Conservation (phyloP, 495 filamentous ascomycete genomes). For the Ascobolus immersus region DNA sequence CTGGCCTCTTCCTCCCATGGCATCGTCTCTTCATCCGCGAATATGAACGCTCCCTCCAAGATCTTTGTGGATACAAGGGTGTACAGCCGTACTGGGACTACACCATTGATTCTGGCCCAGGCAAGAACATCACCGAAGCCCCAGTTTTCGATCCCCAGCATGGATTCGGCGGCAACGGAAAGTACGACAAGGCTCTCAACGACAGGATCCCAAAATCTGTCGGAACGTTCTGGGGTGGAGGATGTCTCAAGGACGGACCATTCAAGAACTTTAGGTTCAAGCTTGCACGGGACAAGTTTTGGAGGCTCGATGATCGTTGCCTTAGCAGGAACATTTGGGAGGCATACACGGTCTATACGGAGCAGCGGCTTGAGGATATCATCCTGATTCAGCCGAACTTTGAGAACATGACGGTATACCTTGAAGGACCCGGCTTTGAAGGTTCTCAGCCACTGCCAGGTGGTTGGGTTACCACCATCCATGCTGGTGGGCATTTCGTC, state of each 20-base stretch:
- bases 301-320: conserved; percentile 5
- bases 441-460: too few relatives aligned
- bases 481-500: too few relatives aligned
- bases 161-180: conserved; percentile 23
- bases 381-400: too few relatives aligned
- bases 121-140: conserved; percentile 11
- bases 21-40: conserved; percentile 16
- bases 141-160: conserved; percentile 16
- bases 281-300: conserved; percentile 1
- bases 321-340: conserved; percentile 8
- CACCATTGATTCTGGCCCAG: conserved; percentile 14
- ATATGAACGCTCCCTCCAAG: conserved; percentile 40
- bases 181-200: conserved; percentile 2
- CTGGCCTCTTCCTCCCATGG: conserved; percentile 19
- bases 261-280: conserved; percentile 16
- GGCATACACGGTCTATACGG: too few relatives aligned
- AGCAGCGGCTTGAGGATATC: too few relatives aligned
- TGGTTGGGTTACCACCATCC: too few relatives aligned
- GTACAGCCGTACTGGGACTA: conserved; percentile 22
- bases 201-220: not conserved
- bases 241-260: conserved; percentile 20
- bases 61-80: conserved; percentile 38
- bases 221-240: conserved; percentile 7
- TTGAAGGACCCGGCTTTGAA: too few relatives aligned
- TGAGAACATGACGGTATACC: too few relatives aligned